Base-by-base conservation (phyloP, 345 rosid genomes). In the Brassica carinata region DNA sequence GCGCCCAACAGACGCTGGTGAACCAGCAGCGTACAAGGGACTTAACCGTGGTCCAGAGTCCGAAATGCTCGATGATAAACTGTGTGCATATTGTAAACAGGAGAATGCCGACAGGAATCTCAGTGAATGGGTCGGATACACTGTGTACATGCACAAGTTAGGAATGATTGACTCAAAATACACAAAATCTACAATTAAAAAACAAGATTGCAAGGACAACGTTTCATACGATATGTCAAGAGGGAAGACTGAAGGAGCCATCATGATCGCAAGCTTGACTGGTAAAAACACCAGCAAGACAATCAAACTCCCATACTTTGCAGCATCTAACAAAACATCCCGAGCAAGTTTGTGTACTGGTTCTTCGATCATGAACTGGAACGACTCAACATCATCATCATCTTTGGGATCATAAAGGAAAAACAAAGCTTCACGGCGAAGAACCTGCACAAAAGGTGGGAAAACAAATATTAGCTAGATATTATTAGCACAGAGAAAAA, bases 401-500 rank as follows among this genome's bases (percentile, higher is more conserved):
- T 96, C 99, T 62, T 97, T 97, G n/a, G 98, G 98, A 84, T 94
- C 97, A 74, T 98, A 89, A 66, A 96, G 93, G 74, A 96, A 96
- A 83, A 92, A 94, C 63, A 96, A 79, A 75, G 94, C 99, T 77
- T 97, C 98, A 76, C 85, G 89, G n/a, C 96, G 99, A 75, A 96
- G 85, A 83, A 96, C 99, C 99, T 96, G 84, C 64, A 89, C 67
- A 13, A 80, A 31, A 27, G 51, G 27, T 11, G 57, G 57, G 34
- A 33, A 38, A 48, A 29, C 15, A 77, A 48, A n/a, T n/a, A n/a
- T n/a, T n/a, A n/a, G n/a, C n/a, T n/a, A n/a, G n/a, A 55, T 55
- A 14, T 18, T 23, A 73, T 14, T 48, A 48, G 17, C 57, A 45
- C 45, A 14, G 55, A 71, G 65, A 53, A 23, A 27, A 69, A 34